Evolutionary conservation across 2,329 filamentous ascomycete genomes (phyloP).

Genomic region (Fusarium albosuccineum): DNA sequence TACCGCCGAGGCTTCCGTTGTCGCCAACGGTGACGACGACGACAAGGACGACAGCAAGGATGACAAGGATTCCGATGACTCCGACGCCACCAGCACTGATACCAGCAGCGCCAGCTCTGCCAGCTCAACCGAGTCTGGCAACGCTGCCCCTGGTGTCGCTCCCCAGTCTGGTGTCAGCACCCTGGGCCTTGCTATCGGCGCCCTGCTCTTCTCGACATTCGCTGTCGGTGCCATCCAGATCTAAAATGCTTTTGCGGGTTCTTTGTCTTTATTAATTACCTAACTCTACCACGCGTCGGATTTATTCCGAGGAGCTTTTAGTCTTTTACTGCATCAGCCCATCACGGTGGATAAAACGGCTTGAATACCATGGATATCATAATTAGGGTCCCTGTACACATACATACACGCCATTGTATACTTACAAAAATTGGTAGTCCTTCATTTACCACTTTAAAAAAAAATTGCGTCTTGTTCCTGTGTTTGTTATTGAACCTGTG

Average conservation of each 20-base stretch:
- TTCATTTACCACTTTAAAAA: not conserved
- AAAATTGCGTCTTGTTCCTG: too few species aligned
- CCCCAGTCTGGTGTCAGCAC: constrained; percentile 47
- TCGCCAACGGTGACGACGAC: constrained; percentile 39
- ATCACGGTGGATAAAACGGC: constrained; percentile 3
- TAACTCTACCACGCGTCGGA: too few species aligned
- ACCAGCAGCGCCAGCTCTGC: constrained; percentile 27
- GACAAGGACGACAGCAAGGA: constrained; percentile 20
- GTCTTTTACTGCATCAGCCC: constrained; percentile 19
- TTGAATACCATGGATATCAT: constrained; percentile 24
- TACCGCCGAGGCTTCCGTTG: constrained; percentile 49
- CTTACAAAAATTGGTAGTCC: constrained; percentile 19
- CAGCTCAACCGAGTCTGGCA: constrained; percentile 32
- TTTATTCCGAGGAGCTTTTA: constrained; percentile 15
- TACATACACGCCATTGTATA: constrained; percentile 18
- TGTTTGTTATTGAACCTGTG: too few species aligned
- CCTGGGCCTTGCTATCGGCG: constrained; percentile 52
- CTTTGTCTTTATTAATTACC: not conserved
- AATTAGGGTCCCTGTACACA: constrained; percentile 21
- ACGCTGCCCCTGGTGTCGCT: constrained; percentile 37
- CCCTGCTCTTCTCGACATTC: constrained; percentile 53
- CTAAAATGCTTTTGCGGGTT: constrained; percentile 17
- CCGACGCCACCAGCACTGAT: constrained; percentile 6
- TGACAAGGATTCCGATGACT: constrained; percentile 21
- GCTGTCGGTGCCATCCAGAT: constrained; percentile 44